Percentiles rank a stretch among this genome's conserved stretches.
These are phyloP conservation scores for Russula emetica DNA, from an alignment of 768 basidiomycete species.

Conservation along the genomic window DNA sequence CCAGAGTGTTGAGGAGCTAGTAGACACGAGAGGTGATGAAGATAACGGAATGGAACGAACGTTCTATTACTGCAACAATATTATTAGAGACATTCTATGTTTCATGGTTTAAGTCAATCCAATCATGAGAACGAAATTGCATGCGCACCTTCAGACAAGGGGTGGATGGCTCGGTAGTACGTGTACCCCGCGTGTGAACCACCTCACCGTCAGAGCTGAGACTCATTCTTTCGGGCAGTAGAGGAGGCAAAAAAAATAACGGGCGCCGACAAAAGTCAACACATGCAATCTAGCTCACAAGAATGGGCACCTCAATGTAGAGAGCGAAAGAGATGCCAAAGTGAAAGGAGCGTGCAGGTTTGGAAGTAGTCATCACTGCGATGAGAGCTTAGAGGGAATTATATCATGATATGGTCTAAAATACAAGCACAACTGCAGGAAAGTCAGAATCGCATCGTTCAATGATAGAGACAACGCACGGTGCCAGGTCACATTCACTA, in stretches of 20 bases:
- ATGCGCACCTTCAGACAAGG: conserved; percentile 15
- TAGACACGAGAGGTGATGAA: conserved; percentile 6
- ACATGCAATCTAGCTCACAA: conserved; percentile 62
- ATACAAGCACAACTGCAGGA: conserved; percentile 35
- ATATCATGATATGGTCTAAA: conserved; percentile 36
- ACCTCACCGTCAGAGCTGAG: conserved; percentile 34
- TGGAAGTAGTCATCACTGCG: not conserved
- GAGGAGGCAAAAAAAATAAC: conserved; percentile 42
- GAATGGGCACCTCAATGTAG: conserved; percentile 79
- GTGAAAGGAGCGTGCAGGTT: conserved; percentile 60
- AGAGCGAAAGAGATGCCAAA: conserved; percentile 69
- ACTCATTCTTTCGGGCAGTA: conserved; percentile 31
- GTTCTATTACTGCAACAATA: not conserved
- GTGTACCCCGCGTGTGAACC: conserved; percentile 55
- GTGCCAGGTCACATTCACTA: conserved; percentile 38
- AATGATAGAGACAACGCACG: conserved; percentile 27
- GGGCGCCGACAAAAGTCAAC: conserved; percentile 15
- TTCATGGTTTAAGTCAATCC: not conserved
- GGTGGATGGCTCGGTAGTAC: not conserved
- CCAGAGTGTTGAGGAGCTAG: conserved; percentile 96
- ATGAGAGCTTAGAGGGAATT: conserved; percentile 14
- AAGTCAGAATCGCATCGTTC: conserved; percentile 27
- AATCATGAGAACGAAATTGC: not conserved
- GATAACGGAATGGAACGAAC: not conserved
- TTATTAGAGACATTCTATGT: conserved; percentile 2